Base-by-base conservation (phyloP, 179 eudicot genomes). In the Vitellaria paradoxa region DNA sequence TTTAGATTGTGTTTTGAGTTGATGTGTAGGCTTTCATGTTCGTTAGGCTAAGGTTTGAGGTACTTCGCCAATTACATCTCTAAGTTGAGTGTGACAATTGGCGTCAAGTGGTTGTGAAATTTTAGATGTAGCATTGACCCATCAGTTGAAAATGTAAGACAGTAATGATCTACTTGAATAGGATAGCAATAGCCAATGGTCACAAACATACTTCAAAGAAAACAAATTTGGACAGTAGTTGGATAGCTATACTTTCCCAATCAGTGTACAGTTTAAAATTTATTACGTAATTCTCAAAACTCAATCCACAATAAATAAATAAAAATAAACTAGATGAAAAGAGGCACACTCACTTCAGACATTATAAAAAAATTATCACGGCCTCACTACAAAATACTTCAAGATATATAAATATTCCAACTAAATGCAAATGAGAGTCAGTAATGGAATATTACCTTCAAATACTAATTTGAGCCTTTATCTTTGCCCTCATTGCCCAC, bases 401-500 rank as follows among this genome's bases (percentile, higher is more conserved):
- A 0, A 63, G 0, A 46, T 63, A 4, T 15, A 14, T 47, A 46
- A 46, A 24, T 1, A 0, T 7, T 74, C 6, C 47, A 47, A 63
- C 46, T 21, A 9, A 20, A 23, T 26, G 61, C 57, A 75, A 75
- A 47, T 52, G 10, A 59, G 63, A 71, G 15, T 2, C 18, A 65
- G 47, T 49, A 9, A 52, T 10, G 49, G 12, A 14, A 40, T 6
- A 52, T 76, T 53, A 65, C 64, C 72, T 50, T 53, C 45, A 17
- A 37, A 37, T n/a, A 75, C 83, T 87, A 89, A 60, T 77, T 85
- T 65, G 92, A 83, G 74, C 46, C 75, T 84, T 88, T 85, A 75
- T 88, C 90, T 79, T 90, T 91, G 70, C 74, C 88, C 69, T 88
- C 92, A 72, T 83, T 77, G 50, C 80, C 89, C 73, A 91, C 84